Evolutionary conservation across 805 yeast genomes (phyloP).

Genomic region (Schwanniomyces vanrijiae): DNA sequence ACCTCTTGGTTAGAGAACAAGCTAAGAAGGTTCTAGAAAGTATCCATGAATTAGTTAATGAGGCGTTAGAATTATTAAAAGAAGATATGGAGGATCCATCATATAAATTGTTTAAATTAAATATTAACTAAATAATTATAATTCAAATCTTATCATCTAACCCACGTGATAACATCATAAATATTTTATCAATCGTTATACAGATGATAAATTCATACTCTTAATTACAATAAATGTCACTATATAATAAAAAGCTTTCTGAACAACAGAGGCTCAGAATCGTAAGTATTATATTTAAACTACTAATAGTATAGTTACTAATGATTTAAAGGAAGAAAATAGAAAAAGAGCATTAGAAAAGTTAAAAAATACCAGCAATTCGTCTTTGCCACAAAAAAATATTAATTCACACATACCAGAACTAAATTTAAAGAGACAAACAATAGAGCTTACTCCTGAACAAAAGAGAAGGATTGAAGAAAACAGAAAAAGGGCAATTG

Average conservation of each 20-base stretch:
- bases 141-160: neutral
- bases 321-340: slow-evolving; percentile 53
- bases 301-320: neutral
- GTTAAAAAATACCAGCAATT: slow-evolving; percentile 25
- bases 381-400: neutral
- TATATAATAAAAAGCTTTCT: slow-evolving; percentile 23
- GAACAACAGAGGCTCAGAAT: slow-evolving; percentile 35
- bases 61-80: slow-evolving; percentile 10
- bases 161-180: neutral
- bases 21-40: slow-evolving; percentile 36
- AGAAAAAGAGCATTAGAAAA: slow-evolving; percentile 62
- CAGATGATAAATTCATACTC: neutral
- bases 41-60: slow-evolving; percentile 25
- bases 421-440: slow-evolving; percentile 15
- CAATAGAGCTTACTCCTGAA: slow-evolving; percentile 43
- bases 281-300: slow-evolving; percentile 25
- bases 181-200: neutral
- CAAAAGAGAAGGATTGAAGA: slow-evolving; percentile 50
- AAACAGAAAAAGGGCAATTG: slow-evolving; percentile 55
- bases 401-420: neutral
- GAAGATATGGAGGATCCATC: neutral
- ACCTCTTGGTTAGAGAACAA: slow-evolving; percentile 60
- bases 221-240: slow-evolving; percentile 14
- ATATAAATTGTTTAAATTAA: neutral
- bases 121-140: neutral